Base-by-base conservation (phyloP, 352 stramenopile species). In the Pythium phragmiticola region DNA sequence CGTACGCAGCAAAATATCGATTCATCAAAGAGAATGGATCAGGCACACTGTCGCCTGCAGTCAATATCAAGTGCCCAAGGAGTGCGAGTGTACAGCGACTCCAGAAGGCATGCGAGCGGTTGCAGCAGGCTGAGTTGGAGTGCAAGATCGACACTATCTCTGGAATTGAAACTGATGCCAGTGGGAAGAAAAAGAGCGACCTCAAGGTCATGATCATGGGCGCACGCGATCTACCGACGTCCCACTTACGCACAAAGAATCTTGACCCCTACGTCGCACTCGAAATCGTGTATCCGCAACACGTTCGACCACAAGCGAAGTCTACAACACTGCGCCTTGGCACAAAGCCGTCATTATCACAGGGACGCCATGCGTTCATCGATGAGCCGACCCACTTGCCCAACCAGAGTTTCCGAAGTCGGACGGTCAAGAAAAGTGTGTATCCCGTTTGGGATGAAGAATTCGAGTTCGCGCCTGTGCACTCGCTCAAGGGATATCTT, bases 371-470 rank as follows among this genome's bases (percentile, higher is more conserved):
- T 39, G 30, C 36, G 7, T 60, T 56, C 3, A 39, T 61, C 7
- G 48, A 75, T 30, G 41, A 61, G 8, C 45, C 58, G 3, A 26
- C 37, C 2, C 46, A 63, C 1, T 14, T 39, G 19, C 37, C 53
- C 1, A 69, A 30, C n/a, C 66, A 63, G 36, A 63, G 51, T 12
- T 73, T 86, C 17, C 84, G 82, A 23, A 94, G 79, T 21, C 73
- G 73, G 19, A 94, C 82, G 12, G 76, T 84, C 53, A 87, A 87
- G 70, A 83, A 87, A 63, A 91, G 69, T 43, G 69, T 91, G 66
- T 94, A 88, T 65, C 84, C 84, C 1, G 68, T 90, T 2, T 94
- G 84, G 84, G 79, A 94, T 6, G 82, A 94, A 66, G 76, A 85
- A 11, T 94, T 94, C 47, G 81, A 82, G 51, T 76, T 92, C 33